These are phyloP conservation scores for Ustilaginoidea virens DNA, from an alignment of 2,329 filamentous ascomycete species.

Conservation along the genomic window DNA sequence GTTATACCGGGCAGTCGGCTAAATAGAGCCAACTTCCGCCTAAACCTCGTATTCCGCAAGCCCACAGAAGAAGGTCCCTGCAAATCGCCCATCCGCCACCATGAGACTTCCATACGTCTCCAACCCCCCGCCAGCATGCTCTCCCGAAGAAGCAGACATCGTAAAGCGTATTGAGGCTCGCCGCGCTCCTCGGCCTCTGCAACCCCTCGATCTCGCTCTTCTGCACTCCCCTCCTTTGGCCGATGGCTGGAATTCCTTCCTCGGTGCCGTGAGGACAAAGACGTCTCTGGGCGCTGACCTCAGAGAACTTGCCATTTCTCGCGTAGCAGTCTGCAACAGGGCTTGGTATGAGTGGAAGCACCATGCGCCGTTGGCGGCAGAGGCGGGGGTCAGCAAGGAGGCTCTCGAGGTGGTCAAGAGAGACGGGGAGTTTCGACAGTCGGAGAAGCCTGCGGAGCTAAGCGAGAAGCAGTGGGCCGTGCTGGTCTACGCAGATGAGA, in stretches of 20 bases:
- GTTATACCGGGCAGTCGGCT: too few relatives aligned
- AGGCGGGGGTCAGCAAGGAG: constrained; percentile 38
- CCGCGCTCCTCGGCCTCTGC: constrained; percentile 52
- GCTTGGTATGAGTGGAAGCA: constrained; percentile 80
- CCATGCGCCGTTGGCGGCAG: constrained; percentile 53
- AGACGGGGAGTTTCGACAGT: constrained; percentile 9
- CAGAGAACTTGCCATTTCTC: constrained; percentile 66
- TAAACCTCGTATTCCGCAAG: too few relatives aligned
- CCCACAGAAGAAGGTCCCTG: too few relatives aligned
- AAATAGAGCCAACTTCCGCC: too few relatives aligned
- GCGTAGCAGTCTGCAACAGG: constrained; percentile 64
- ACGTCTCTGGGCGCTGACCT: constrained; percentile 36
- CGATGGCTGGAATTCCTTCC: constrained; percentile 59
- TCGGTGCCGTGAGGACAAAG: constrained; percentile 45
- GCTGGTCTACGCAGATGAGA: constrained; percentile 63
- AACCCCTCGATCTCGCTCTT: constrained; percentile 60
- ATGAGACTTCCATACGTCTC: constrained; percentile 56
- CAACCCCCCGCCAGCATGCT: constrained; percentile 30
- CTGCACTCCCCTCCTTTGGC: constrained; percentile 61
- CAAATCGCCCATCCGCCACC: too few relatives aligned
- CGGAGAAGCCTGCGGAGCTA: constrained; percentile 22
- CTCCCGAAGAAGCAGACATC: constrained; percentile 36
- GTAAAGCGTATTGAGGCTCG: constrained; percentile 49
- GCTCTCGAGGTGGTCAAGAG: constrained; percentile 30
- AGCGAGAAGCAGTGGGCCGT: constrained; percentile 51